These are phyloP conservation scores for Arabis alpina DNA, from an alignment of 345 rosid species.

Conservation along the genomic window DNA sequence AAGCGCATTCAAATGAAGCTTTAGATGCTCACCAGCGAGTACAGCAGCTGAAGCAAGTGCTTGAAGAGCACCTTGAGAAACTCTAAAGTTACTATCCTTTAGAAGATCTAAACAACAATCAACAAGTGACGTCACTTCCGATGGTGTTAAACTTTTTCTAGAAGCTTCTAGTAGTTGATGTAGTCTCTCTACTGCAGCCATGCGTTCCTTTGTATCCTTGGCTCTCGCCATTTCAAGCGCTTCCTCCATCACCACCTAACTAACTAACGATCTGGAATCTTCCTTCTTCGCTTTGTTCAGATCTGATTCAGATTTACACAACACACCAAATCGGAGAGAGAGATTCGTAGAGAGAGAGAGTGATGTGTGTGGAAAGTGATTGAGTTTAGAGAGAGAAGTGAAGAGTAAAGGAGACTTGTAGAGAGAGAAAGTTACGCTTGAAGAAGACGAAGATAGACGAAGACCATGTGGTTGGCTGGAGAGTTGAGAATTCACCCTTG, in stretches of 20 bases:
- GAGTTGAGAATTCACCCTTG: conserved; percentile 40
- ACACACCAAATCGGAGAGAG: conserved; percentile 14
- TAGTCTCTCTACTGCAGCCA: conserved; percentile 97
- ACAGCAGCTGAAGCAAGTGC: conserved; percentile 98
- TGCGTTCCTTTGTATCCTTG: conserved; percentile 97
- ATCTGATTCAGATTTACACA: conserved; percentile 45
- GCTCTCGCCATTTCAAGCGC: conserved; percentile 96
- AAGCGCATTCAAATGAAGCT: conserved; percentile 91
- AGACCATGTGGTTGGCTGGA: conserved; percentile 39
- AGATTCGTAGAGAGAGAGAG: conserved; percentile 1
- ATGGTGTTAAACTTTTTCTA: conserved; percentile 64
- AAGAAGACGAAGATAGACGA: conserved; percentile 44
- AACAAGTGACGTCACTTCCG: conserved; percentile 84
- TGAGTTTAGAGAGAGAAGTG: conserved; percentile 42
- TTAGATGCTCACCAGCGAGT: conserved; percentile 88
- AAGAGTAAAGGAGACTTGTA: conserved; percentile 39
- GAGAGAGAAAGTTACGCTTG: too few species aligned
- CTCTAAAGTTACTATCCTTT: conserved; percentile 89
- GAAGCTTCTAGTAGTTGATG: conserved; percentile 90
- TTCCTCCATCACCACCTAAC: conserved; percentile 70
- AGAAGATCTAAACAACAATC: conserved; percentile 98
- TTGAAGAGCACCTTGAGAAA: conserved; percentile 94
- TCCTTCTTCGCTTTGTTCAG: conserved; percentile 36
- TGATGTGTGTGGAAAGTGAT: conserved; percentile 8
- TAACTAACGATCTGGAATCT: conserved; percentile 47